Evolutionary conservation across 2,329 filamentous ascomycete species (phyloP).

Genomic region (Verticillium isaacii): DNA sequence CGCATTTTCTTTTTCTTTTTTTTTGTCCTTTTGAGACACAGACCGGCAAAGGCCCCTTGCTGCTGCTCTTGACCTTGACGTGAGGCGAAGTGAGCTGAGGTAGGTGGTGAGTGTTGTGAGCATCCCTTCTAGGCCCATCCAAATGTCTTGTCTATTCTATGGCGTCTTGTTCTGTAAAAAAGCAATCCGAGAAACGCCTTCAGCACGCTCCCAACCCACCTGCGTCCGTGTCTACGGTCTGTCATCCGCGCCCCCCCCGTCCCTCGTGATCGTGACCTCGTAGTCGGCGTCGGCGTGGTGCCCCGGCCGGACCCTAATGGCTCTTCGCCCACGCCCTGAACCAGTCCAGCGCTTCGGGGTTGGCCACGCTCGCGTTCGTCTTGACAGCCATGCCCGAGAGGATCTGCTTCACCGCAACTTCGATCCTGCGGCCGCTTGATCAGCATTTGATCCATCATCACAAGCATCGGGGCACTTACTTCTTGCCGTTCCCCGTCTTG

Average conservation of each 20-base stretch:
- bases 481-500: slow-evolving; percentile 92
- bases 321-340: slow-evolving; percentile 71
- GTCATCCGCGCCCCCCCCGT: background rate
- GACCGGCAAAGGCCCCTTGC: background rate
- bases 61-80: background rate
- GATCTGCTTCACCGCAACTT: slow-evolving; percentile 95
- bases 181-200: background rate
- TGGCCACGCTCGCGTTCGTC: slow-evolving; percentile 90
- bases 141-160: background rate
- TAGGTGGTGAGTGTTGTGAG: background rate
- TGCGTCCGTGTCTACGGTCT: background rate
- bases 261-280: background rate
- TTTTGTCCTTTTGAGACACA: background rate
- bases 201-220: background rate
- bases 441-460: slow-evolving; percentile 5
- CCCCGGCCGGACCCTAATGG: slow-evolving; percentile 28
- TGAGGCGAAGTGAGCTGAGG: background rate
- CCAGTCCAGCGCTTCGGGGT: slow-evolving; percentile 83
- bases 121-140: background rate
- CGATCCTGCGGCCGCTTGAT: slow-evolving; percentile 55
- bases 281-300: background rate
- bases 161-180: background rate
- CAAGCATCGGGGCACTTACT: slow-evolving; percentile 50
- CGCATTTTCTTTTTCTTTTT: background rate
- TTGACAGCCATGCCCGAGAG: slow-evolving; percentile 81